These are phyloP conservation scores for Aspergillus thermomutatus DNA, from an alignment of 2,329 filamentous ascomycete species.

Conservation along the genomic window DNA sequence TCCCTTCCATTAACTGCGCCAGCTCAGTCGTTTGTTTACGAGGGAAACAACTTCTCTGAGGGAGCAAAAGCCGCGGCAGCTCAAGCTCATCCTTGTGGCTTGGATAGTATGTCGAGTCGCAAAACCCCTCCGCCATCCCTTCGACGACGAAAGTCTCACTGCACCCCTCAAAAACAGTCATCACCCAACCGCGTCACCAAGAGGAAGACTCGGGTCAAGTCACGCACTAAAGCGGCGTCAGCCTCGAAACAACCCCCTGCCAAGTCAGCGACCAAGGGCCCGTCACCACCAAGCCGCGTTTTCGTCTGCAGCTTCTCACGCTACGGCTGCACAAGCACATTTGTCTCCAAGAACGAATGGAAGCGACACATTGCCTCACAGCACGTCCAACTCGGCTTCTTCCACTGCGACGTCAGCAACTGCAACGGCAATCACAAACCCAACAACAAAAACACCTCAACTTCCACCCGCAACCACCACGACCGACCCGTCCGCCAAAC, in stretches of 20 bases:
- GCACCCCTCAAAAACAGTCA: not conserved
- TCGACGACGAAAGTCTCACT: slow-evolving; percentile 2
- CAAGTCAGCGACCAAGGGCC: slow-evolving; percentile 6
- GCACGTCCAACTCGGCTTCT: slow-evolving; percentile 72
- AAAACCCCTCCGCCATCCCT: not conserved
- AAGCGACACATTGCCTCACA: slow-evolving; percentile 82
- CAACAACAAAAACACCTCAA: slow-evolving; percentile 2
- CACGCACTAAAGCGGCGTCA: slow-evolving; percentile 6
- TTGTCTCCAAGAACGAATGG: slow-evolving; percentile 89
- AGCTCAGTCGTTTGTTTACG: not conserved
- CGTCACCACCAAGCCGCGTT: not conserved
- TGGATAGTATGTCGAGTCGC: not conserved
- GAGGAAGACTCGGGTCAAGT: not conserved
- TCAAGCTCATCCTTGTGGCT: not conserved
- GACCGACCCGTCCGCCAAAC: slow-evolving; percentile 32
- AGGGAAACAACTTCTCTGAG: not conserved
- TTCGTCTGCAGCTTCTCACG: slow-evolving; percentile 76
- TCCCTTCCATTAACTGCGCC: not conserved
- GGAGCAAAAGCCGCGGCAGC: not conserved
- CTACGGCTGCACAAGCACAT: slow-evolving; percentile 71
- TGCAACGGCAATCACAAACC: slow-evolving; percentile 39
- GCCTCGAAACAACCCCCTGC: slow-evolving; percentile 6
- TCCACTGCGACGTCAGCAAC: slow-evolving; percentile 67
- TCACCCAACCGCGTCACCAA: not conserved
- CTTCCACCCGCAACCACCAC: slow-evolving; percentile 9